A percentile compares a stretch with the other conserved stretches of the same genome.
Evolutionary conservation across 2,329 filamentous ascomycete genomes (phyloP).

Genomic region (Ilyonectria mors-panacis): DNA sequence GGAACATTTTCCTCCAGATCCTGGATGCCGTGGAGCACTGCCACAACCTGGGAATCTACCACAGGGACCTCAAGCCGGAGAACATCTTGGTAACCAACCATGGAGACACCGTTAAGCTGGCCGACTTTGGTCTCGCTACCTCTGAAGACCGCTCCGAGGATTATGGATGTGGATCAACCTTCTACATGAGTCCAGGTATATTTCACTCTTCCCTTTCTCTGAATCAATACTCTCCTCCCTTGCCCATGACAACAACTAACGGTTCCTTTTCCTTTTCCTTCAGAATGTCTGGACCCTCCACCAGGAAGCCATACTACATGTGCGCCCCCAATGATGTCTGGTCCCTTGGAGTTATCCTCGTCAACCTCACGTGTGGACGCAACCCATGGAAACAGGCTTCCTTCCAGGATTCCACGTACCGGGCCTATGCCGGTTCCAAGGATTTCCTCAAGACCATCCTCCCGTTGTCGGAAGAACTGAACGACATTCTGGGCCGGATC

Average conservation of each 20-base stretch:
- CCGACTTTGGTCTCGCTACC: constrained; percentile 96
- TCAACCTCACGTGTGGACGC: constrained; percentile 97
- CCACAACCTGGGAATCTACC: constrained; percentile 94
- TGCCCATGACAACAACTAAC: constrained; percentile 43
- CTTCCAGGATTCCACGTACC: constrained; percentile 93
- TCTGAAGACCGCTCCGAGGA: constrained; percentile 88
- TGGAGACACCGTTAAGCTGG: constrained; percentile 92
- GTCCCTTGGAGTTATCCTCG: constrained; percentile 97
- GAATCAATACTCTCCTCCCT: constrained; percentile 13
- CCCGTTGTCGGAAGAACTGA: constrained; percentile 89
- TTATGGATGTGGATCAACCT: constrained; percentile 97
- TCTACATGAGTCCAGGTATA: constrained; percentile 99
- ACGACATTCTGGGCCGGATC: constrained; percentile 87
- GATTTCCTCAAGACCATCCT: constrained; percentile 94
- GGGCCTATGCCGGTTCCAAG: constrained; percentile 86
- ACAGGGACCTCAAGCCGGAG: constrained; percentile 97
- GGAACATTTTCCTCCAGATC: constrained; percentile 92
- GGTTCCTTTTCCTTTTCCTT: constrained; percentile 42
- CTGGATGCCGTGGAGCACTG: constrained; percentile 97
- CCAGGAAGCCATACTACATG: constrained; percentile 84
- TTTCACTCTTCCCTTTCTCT: constrained; percentile 34
- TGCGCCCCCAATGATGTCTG: constrained; percentile 97
- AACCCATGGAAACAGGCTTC: constrained; percentile 99
- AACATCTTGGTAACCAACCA: constrained; percentile 94
- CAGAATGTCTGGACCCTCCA: constrained; percentile 89